phyloP scores from a whole-genome alignment of 2,329 filamentous ascomycete species.

The Calycina marina region DNA sequence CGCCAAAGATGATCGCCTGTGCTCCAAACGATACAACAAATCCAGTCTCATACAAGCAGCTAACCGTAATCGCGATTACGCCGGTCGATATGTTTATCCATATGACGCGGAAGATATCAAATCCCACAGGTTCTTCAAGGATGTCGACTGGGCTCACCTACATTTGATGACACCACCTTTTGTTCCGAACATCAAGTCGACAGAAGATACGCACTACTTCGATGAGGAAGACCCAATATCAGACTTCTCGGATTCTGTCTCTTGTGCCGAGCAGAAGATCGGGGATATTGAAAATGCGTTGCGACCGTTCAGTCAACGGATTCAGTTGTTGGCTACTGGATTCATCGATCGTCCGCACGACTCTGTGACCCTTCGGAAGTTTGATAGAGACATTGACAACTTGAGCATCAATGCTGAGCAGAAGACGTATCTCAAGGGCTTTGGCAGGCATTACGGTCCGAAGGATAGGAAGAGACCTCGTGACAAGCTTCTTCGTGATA shows the following conservation, averaged over 20 bases:
- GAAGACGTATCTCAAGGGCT: conserved; percentile 22
- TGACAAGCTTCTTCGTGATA: conserved; percentile 74
- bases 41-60: conserved; percentile 11
- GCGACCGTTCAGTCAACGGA: conserved; percentile 21
- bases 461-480: conserved; percentile 66
- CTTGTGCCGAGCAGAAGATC: conserved; percentile 6
- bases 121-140: conserved; percentile 69
- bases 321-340: conserved; percentile 19
- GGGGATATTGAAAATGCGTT: conserved; percentile 20
- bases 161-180: conserved; percentile 63
- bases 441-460: conserved; percentile 21
- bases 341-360: conserved; percentile 22
- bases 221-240: conserved; percentile 65
- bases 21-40: conserved; percentile 51
- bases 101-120: conserved; percentile 87
- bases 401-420: conserved; percentile 20
- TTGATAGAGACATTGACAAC: conserved; percentile 22
- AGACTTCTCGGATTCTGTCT: conserved; percentile 38
- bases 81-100: conserved; percentile 56
- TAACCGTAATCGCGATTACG: conserved; percentile 24
- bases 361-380: conserved; percentile 16
- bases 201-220: conserved; percentile 78
- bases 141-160: conserved; percentile 63
- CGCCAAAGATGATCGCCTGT: conserved; percentile 62
- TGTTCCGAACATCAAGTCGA: conserved; percentile 52